A percentile compares a stretch with the other conserved stretches of the same genome.
phyloP scores from a whole-genome alignment of 2,329 filamentous ascomycete genomes.

The Claviceps sp. region DNA sequence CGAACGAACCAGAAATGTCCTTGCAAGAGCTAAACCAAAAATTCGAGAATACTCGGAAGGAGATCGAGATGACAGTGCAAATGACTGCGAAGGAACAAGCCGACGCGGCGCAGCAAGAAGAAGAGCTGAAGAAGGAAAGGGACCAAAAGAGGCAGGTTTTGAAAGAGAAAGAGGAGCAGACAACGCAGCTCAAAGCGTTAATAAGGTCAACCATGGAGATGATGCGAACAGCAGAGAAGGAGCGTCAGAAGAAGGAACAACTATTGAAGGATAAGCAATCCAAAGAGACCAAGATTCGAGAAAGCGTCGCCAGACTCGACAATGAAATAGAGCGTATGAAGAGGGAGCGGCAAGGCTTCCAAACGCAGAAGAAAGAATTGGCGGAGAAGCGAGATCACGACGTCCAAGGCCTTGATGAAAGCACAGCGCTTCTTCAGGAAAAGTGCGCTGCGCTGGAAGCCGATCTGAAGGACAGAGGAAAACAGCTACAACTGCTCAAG shows the following conservation, averaged over 20 bases:
- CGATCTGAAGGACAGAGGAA: constrained; percentile 52
- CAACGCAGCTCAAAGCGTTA: constrained; percentile 68
- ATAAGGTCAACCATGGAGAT: constrained; percentile 67
- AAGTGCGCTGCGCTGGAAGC: constrained; percentile 54
- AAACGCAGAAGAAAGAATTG: constrained; percentile 37
- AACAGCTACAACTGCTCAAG: constrained; percentile 62
- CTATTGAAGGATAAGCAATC: constrained; percentile 53
- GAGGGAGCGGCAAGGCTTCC: constrained; percentile 39
- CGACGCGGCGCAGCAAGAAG: constrained; percentile 52
- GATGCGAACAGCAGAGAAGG: constrained; percentile 69
- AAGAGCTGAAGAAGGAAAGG: constrained; percentile 61
- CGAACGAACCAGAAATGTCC: constrained; percentile 48
- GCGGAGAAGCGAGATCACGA: constrained; percentile 38
- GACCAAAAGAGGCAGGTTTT: constrained; percentile 64
- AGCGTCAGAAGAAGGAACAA: constrained; percentile 66
- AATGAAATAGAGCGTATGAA: constrained; percentile 48
- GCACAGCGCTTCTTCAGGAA: constrained; percentile 49
- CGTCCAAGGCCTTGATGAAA: constrained; percentile 35
- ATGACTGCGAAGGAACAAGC: constrained; percentile 60
- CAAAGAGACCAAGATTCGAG: constrained; percentile 55
- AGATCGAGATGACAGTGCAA: constrained; percentile 66
- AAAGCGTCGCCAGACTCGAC: constrained; percentile 57
- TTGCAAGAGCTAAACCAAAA: constrained; percentile 69
- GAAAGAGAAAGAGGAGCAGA: constrained; percentile 85
- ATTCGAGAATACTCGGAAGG: constrained; percentile 66